These are phyloP conservation scores for Luffa aegyptiaca DNA, from an alignment of 306 rosid species.

Conservation along the genomic window DNA sequence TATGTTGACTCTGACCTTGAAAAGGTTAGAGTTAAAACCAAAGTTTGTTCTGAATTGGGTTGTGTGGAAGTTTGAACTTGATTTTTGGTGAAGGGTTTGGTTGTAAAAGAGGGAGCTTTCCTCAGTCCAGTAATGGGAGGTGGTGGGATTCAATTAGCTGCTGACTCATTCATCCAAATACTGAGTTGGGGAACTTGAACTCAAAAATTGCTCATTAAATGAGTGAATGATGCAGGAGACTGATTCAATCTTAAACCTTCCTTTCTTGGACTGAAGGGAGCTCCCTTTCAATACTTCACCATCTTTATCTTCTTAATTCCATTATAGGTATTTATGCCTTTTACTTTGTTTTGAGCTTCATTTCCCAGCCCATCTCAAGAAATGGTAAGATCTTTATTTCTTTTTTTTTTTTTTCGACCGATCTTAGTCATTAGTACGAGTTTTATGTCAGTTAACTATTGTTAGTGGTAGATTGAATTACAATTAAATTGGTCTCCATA, in stretches of 20 bases:
- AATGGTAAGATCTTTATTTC: too few species aligned
- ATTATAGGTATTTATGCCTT: not conserved
- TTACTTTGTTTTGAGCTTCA: too few species aligned
- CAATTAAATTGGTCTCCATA: too few species aligned
- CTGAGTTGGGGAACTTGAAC: constrained; percentile 21
- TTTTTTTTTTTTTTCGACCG: too few species aligned
- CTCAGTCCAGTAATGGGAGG: constrained; percentile 79
- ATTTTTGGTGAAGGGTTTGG: not conserved
- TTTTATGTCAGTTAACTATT: too few species aligned
- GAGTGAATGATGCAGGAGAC: constrained; percentile 97
- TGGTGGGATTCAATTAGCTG: constrained; percentile 65
- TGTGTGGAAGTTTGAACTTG: too few species aligned
- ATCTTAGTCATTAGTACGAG: too few species aligned
- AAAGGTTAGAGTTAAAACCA: too few species aligned
- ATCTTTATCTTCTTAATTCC: not conserved
- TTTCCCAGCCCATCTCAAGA: too few species aligned
- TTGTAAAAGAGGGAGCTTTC: constrained; percentile 61
- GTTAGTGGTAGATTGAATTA: too few species aligned
- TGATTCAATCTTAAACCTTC: constrained; percentile 64
- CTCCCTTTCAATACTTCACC: constrained; percentile 38
- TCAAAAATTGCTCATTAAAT: constrained; percentile 35
- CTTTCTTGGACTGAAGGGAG: constrained; percentile 99
- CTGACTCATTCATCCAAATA: constrained; percentile 97
- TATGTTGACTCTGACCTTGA: too few species aligned
- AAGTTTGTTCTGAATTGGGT: too few species aligned